Evolutionary conservation across 164 flowering plant species (phyloP).

Genomic region (Litsea cubeba): DNA sequence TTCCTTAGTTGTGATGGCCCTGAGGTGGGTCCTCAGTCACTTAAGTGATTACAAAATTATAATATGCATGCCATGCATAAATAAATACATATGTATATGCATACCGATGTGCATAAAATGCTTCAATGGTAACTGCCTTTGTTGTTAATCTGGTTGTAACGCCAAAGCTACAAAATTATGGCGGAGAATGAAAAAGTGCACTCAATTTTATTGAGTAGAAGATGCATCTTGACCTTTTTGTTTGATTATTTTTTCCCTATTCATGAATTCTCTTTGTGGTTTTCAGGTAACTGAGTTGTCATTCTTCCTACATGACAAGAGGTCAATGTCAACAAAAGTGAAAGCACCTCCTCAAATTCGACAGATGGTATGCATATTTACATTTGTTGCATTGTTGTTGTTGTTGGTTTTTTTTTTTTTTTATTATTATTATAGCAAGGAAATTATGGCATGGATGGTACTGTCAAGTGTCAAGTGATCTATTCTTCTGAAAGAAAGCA

Average conservation of each 20-base stretch:
- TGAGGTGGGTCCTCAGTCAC: no score
- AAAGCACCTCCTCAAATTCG: constrained; percentile 59
- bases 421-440: neutral
- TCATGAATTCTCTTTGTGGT: constrained; percentile 1
- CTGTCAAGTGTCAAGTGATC: neutral
- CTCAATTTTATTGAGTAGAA: no score
- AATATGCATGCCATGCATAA: no score
- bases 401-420: no score
- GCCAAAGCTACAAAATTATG: neutral
- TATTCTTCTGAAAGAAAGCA: no score
- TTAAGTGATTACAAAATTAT: no score
- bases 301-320: constrained; percentile 19
- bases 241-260: neutral
- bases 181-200: neutral
- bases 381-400: neutral
- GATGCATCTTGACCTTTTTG: neutral
- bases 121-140: neutral
- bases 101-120: no score
- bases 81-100: no score
- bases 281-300: constrained; percentile 32
- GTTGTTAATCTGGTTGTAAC: neutral
- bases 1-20: no score
- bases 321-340: constrained; percentile 40
- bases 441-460: neutral
- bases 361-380: constrained; percentile 33